phyloP scores from a whole-genome alignment of 257 asterid species.

The Petrea volubilis region DNA sequence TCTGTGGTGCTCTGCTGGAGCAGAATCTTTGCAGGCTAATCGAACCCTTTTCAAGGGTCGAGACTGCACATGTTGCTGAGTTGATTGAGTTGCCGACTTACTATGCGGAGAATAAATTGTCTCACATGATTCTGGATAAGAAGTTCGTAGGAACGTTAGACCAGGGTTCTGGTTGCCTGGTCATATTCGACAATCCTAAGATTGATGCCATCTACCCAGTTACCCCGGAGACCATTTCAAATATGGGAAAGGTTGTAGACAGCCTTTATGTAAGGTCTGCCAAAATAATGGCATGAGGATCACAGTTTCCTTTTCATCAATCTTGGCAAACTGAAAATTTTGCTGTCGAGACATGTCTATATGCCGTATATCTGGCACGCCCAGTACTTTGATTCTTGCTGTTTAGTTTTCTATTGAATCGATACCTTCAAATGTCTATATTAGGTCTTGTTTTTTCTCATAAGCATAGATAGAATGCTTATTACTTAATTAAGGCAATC shows the following conservation, averaged over 20 bases:
- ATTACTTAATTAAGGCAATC: not conserved
- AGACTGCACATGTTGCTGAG: conserved; percentile 59
- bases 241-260: conserved; percentile 68
- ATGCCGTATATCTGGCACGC: not conserved
- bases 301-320: not conserved
- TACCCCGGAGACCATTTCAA: conserved; percentile 53
- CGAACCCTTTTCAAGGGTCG: conserved; percentile 64
- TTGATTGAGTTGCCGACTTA: conserved; percentile 56
- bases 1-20: conserved; percentile 59
- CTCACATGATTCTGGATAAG: conserved; percentile 69
- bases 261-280: conserved; percentile 66
- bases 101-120: conserved; percentile 57
- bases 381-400: not conserved
- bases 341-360: not conserved
- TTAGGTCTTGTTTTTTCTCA: not conserved
- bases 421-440: not conserved
- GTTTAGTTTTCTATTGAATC: not conserved
- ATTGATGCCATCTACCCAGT: conserved; percentile 58
- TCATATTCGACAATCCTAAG: conserved; percentile 58
- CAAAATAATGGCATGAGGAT: conserved; percentile 57
- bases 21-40: conserved; percentile 72
- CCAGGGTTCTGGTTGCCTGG: conserved; percentile 65
- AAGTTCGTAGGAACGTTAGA: conserved; percentile 67
- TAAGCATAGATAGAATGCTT: not conserved
- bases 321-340: not conserved